A percentile compares a stretch with the other conserved stretches of the same genome.
Evolutionary conservation across 371 early-diverging fungal species (phyloP).

Genomic region (Mucor sp.): DNA sequence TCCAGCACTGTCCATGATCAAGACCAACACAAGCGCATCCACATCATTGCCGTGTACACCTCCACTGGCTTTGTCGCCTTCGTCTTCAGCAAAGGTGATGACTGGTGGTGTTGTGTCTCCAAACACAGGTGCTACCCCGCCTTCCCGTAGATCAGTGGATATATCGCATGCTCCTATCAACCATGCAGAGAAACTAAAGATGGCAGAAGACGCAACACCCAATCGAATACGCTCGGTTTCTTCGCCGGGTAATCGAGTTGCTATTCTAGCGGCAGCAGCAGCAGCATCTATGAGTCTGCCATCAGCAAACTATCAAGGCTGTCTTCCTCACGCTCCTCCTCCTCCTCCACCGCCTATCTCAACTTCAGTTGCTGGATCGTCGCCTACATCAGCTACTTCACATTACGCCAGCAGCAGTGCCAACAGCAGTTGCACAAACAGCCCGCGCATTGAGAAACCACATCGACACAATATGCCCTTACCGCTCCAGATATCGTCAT

Average conservation of each 20-base stretch:
- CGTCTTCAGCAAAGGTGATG: not conserved
- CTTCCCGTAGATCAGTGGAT: slow-evolving; percentile 21
- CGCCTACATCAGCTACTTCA: not conserved
- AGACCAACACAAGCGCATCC: not conserved
- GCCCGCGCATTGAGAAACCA: not conserved
- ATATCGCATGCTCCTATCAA: slow-evolving; percentile 12
- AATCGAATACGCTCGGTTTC: slow-evolving; percentile 19
- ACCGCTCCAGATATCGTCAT: not conserved
- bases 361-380: not conserved
- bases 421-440: not conserved
- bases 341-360: not conserved
- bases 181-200: slow-evolving; percentile 11
- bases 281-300: not conserved
- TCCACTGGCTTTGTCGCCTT: slow-evolving; percentile 15
- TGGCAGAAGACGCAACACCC: not conserved
- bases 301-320: not conserved
- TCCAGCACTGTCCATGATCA: not conserved
- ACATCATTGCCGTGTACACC: slow-evolving; percentile 20
- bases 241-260: slow-evolving; percentile 20
- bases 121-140: not conserved
- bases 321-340: not conserved
- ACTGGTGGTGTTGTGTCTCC: not conserved
- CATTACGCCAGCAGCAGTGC: not conserved
- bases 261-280: not conserved
- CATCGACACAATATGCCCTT: not conserved